These are phyloP conservation scores for Penicillium sp. DNA, from an alignment of 2,329 filamentous ascomycete genomes.

Conservation along the genomic window DNA sequence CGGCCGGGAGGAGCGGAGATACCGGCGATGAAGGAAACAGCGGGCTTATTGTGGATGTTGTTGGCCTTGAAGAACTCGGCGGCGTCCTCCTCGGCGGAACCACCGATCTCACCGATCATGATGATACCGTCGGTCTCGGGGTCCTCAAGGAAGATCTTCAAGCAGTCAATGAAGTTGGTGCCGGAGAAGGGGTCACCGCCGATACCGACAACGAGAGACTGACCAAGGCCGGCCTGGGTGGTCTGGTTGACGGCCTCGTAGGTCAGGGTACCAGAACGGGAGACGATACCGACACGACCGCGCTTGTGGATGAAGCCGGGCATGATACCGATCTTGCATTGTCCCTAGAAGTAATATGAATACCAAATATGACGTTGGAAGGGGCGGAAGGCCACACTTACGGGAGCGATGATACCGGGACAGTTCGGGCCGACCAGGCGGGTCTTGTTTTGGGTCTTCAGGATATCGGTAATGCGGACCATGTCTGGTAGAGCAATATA, in stretches of 20 bases:
- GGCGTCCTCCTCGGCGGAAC: constrained; percentile 94
- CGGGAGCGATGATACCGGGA: constrained; percentile 88
- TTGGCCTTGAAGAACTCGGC: constrained; percentile 91
- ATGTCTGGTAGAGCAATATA: constrained; percentile 64
- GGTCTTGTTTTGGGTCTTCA: constrained; percentile 97
- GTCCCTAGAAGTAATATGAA: constrained; percentile 58
- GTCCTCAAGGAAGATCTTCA: constrained; percentile 94
- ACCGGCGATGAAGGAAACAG: constrained; percentile 96
- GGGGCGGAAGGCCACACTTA: constrained; percentile 38
- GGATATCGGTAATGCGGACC: constrained; percentile 96
- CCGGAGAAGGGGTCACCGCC: constrained; percentile 98
- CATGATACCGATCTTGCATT: constrained; percentile 99
- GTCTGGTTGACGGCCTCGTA: constrained; percentile 99
- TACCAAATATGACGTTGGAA: constrained; percentile 1
- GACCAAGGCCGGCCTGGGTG: constrained; percentile 91
- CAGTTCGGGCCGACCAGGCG: constrained; percentile 97
- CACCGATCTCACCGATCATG: constrained; percentile 99
- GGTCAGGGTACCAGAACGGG: constrained; percentile 94
- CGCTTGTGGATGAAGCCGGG: constrained; percentile 99
- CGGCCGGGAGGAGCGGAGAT: constrained; percentile 95
- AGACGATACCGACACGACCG: constrained; percentile 97
- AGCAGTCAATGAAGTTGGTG: constrained; percentile 99
- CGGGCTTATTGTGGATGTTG: constrained; percentile 93
- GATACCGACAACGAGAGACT: constrained; percentile 97
- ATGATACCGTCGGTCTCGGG: constrained; percentile 98